Percentiles rank a stretch among this genome's conserved stretches.
phyloP scores from a whole-genome alignment of 2,329 filamentous ascomycete species.

The Simplicillium sp. region DNA sequence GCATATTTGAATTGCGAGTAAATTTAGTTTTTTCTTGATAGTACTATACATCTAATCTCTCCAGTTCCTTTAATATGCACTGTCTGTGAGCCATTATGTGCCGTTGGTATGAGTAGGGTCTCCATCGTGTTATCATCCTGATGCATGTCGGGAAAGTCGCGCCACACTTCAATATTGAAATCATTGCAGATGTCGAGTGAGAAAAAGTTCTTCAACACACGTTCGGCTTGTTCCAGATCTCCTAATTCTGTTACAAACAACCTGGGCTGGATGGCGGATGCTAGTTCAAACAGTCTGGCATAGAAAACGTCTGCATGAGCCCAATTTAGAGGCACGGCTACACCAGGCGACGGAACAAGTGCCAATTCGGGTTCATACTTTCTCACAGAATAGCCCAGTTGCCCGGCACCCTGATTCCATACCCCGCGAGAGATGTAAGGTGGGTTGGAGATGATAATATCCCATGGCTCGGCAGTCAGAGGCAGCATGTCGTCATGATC shows the following conservation, averaged over 20 bases:
- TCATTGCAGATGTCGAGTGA: constrained; percentile 15
- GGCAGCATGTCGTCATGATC: constrained; percentile 23
- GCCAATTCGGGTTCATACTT: constrained; percentile 74
- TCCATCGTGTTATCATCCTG: constrained; percentile 16
- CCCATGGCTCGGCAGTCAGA: constrained; percentile 23
- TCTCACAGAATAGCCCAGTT: constrained; percentile 63
- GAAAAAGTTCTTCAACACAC: constrained; percentile 46
- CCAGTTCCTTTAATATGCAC: constrained; percentile 37
- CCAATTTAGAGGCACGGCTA: constrained; percentile 20
- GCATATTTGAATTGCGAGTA: too few relatives aligned
- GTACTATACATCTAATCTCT: constrained; percentile 34
- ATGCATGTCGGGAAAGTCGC: constrained; percentile 49
- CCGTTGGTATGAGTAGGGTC: constrained; percentile 13
- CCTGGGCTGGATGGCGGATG: constrained; percentile 36
- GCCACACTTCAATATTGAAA: constrained; percentile 56
- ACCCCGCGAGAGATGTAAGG: constrained; percentile 68
- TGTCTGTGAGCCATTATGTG: constrained; percentile 4
- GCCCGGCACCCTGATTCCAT: constrained; percentile 26
- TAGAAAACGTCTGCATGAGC: constrained; percentile 54
- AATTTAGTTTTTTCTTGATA: too few relatives aligned
- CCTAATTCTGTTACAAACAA: constrained; percentile 63
- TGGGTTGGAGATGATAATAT: constrained; percentile 79
- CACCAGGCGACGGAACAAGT: constrained; percentile 46
- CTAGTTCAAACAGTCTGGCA: constrained; percentile 49
- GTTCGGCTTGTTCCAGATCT: constrained; percentile 54